Evolutionary conservation across 768 basidiomycete genomes (phyloP), one percentile per base, ranked within the genome.

Genomic region (Tylopilus sp.): DNA sequence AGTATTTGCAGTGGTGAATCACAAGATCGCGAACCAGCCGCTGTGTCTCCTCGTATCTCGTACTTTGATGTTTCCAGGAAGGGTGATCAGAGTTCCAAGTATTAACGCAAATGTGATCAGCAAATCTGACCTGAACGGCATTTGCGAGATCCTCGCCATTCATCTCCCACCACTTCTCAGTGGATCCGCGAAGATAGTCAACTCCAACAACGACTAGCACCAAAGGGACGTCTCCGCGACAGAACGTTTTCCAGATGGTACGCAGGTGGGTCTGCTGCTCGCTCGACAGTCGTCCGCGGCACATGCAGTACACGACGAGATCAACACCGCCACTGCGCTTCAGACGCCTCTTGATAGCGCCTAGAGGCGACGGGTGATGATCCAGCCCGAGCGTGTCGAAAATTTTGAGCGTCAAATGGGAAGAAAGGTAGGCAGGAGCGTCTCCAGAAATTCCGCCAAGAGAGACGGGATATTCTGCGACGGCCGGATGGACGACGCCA

Each of bases 251-350:
- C 52, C 38, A 54, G 54, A 74, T 70, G 12, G 68, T 57, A n/a
- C 54, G 55, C 61, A 72, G 66, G 51, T 76, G 72, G 19, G 62
- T 54, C 13, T 54, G 51, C 31, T 67, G 61, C 4, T 66, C 58
- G 33, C 61, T 65, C 24, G 61, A 68, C 57, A 74, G 57, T 37
- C 75, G 59, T 1, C 73, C 69, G 6, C 65, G 70, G 9, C 70
- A 65, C 57, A 76, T 68, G 58, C 70, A 69, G 48, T 69, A 74
- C 25, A 75, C 48, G 21, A 76, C 66, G 21, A 76, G 62, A 55
- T 59, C 22, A 25, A 26, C 48, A 11, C 55, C 57, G 13, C 61
- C 63, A 22, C 40, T 29, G 31, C 37, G 53, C 50, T 52, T 55
- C 49, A 63, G 21, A n/a, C 42, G 43, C 22, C 37, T 34, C 50